Evolutionary conservation across 441 rosid genomes (phyloP), one percentile per base, ranked within the genome.

Genomic region (Theobroma grandiflorum): DNA sequence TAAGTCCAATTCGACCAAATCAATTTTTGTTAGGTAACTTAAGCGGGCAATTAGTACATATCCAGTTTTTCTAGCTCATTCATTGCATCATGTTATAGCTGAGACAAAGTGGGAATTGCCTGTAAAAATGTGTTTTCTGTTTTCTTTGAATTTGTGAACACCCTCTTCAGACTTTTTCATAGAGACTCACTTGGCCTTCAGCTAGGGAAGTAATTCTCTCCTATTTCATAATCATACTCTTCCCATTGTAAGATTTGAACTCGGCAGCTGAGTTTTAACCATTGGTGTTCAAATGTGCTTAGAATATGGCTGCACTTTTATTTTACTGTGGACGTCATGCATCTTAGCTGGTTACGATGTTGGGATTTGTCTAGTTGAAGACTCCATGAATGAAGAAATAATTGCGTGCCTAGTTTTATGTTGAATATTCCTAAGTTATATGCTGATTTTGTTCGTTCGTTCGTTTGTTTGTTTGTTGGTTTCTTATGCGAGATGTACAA

Each of bases 131-230:
- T 52, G 26, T 72, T 52, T 9, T 2, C 26, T 52, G 1, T 26
- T 26, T 26, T 26, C 18, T 9, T 4, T 18, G 62, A 33, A 52
- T 14, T 52, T 72, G 11, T 14, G 4, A 57, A 8, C 20, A 2
- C 62, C 2, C 26, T 6, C 58, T 70, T 18, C n/a, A 68, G 14
- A 7, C 10, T 20, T 45, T 67, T 22, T 12, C 20, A 0, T 16
- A 71, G 74, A 71, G 74, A 71, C 50, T 71, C 74, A 18, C 26
- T 15, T 10, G 40, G 59, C 26, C 15, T 70, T 70, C 74, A 49
- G 18, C 59, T 14, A 45, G 14, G 8, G 57, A 49, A n/a, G 43
- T 49, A 71, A 50, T 59, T 31, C 74, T 71, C 22, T 47, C 12
- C 58, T 15, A 3, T 65, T 26, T 18, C 74, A 47, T 47, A 33